phyloP scores from a whole-genome alignment of 148 eudicot species.

The Amaranthus cruentus region DNA sequence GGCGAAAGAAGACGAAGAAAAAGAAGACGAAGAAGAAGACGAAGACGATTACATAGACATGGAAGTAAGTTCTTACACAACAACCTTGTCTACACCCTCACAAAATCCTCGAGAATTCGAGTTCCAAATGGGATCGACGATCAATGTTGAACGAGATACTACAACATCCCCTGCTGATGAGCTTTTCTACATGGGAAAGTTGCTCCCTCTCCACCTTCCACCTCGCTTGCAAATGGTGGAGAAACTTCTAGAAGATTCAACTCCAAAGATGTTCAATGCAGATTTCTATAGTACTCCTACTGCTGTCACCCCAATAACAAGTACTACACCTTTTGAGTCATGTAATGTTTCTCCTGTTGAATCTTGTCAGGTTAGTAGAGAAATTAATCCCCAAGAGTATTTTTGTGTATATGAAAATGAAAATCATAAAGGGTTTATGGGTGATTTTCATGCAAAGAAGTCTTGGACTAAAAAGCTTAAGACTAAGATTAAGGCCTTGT shows the following conservation, averaged over 20 bases:
- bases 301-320: constrained; percentile 33
- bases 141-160: constrained; percentile 35
- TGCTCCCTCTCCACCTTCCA: constrained; percentile 79
- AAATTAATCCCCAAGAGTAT: constrained; percentile 54
- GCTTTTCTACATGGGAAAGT: constrained; percentile 75
- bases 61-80: constrained; percentile 51
- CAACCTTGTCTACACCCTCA: constrained; percentile 5
- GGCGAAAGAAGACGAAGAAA: constrained; percentile 69
- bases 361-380: constrained; percentile 53
- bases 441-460: constrained; percentile 28
- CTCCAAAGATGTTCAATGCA: constrained; percentile 8
- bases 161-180: constrained; percentile 74
- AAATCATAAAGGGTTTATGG: background rate
- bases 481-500: constrained; percentile 45
- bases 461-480: constrained; percentile 61
- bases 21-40: constrained; percentile 24
- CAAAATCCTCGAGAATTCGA: constrained; percentile 44
- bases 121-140: constrained; percentile 57
- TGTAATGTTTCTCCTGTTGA: constrained; percentile 60
- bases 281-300: constrained; percentile 53
- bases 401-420: constrained; percentile 28
- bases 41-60: constrained; percentile 81
- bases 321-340: constrained; percentile 59
- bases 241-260: constrained; percentile 44
- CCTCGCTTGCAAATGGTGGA: constrained; percentile 66